Evolutionary conservation across 371 early-diverging fungal species (phyloP), one percentile per base, ranked within the genome.

Genomic region (Aphelidium insulamus): DNA sequence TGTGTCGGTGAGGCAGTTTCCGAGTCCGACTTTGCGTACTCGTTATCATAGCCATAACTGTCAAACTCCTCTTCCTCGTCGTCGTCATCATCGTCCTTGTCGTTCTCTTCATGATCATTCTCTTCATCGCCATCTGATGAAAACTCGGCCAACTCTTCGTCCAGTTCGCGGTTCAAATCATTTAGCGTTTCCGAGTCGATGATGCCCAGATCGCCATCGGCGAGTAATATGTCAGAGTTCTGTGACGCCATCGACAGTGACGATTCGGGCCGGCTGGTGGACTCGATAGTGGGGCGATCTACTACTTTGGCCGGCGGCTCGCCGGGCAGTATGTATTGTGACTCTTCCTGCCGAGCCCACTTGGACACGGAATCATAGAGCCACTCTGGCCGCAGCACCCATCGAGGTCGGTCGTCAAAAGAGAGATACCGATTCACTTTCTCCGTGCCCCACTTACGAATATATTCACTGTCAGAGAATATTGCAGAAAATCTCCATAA

Each of bases 281-380:
- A 21, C 15, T 30, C 15, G 24, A 29, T 3, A 28, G 42, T 23
- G 36, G 34, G n/a, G 34, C 43, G n/a, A 40, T 41, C 18, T 25
- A 38, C 26, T 19, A 16, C 34, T 27, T 34, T 38, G 21, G 11
- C 43, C 31, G 32, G 50, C 23, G 10, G 33, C 23, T 33, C 45
- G 26, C 26, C 38, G 28, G 40, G 38, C 24, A 72, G 41, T 24
- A 52, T 32, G 39, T 72, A 74, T 1, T 37, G 28, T 0, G 41
- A 36, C 44, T 74, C 75, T 16, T 63, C 54, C 30, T 69, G 55
- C 8, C 59, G 44, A 19, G 48, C 33, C 71, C 72, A 74, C 10
- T 62, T 50, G 2, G 52, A 46, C 1, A 62, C 57, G 8, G 64
- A 62, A 32, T 70, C 62, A 19, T 52, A 44, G 7, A 79, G 47